phyloP scores from a whole-genome alignment of 345 rosid genomes.

The Citrus cavaleriei region DNA sequence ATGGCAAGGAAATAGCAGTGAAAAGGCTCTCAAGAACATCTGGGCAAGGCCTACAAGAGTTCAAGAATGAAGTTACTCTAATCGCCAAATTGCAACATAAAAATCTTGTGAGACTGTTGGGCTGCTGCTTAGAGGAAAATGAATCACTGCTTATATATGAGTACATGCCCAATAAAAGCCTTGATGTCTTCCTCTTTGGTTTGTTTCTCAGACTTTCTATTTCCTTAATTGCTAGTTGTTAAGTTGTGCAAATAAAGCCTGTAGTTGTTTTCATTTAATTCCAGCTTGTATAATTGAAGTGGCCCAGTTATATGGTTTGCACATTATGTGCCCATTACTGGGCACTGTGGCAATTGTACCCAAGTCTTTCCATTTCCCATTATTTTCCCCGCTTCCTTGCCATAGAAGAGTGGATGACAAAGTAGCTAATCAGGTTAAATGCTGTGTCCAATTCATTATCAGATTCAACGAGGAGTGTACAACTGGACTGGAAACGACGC shows the following conservation, averaged over 20 bases:
- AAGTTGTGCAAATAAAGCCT: not conserved
- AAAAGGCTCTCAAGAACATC: not conserved
- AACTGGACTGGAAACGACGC: constrained; percentile 22
- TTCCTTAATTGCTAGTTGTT: not conserved
- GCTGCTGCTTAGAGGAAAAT: not conserved
- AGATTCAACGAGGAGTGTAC: constrained; percentile 1
- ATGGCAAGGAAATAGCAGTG: not conserved
- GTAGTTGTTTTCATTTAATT: no score
- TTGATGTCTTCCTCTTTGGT: not conserved
- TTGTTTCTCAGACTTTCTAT: not conserved
- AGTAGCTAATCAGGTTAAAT: not conserved
- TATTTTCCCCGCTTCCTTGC: no score
- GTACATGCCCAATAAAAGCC: not conserved
- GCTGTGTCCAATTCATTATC: not conserved
- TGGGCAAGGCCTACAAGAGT: not conserved
- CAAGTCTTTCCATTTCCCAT: no score
- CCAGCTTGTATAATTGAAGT: not conserved
- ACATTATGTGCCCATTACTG: not conserved
- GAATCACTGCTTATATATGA: not conserved
- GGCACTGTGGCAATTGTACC: not conserved
- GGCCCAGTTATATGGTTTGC: not conserved
- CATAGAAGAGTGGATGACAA: not conserved
- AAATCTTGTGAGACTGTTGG: not conserved
- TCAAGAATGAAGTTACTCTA: not conserved
- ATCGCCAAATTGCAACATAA: not conserved